Evolutionary conservation across 352 stramenopile species (phyloP), one percentile per base, ranked within the genome.

Genomic region (Pythium biforme): DNA sequence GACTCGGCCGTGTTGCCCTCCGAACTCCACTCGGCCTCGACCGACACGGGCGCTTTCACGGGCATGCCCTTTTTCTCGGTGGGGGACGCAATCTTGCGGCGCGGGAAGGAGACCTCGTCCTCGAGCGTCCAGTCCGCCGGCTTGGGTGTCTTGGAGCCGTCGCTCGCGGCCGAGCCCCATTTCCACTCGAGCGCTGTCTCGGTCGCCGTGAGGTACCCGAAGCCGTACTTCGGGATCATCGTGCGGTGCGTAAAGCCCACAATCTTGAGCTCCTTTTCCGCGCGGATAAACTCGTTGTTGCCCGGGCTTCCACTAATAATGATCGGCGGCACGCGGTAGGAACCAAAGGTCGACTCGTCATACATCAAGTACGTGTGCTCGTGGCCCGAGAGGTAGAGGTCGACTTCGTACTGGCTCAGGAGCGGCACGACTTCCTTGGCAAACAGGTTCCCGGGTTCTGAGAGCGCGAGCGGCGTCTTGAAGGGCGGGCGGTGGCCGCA

Each of bases 281-380:
- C 54, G 1, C 81, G 77, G 51, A 90, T 84, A 54, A 74, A 92
- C 64, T 92, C 83, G 59, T 90, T 90, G 71, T 92, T 92, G 51
- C 83, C 83, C 0, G 79, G 55, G 40, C 78, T 89, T 22, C 83
- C 83, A 20, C 76, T 86, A 63, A 92, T 83, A 52, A 92, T 88
- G 51, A 89, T 84, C 3, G 79, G 79, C 40, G 83, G 83, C 5
- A 92, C 57, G 25, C 71, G 70, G 65, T 83, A 89, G 26, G 51
- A 52, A 26, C 74, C 69, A 26, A 86, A 71, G 23, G 59, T 81
- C 15, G 70, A 83, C 25, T 75, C 76, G 23, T 90, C 77, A 39
- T 88, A 87, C 57, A 78, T 61, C 43, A 89, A 54, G 55, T 90
- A 92, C 15, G 77, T 88, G 69, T 92, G 83, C 41, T 90, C 81